Evolutionary conservation across 2,329 filamentous ascomycete genomes (phyloP).

Genomic region (Phialocephala sp.): DNA sequence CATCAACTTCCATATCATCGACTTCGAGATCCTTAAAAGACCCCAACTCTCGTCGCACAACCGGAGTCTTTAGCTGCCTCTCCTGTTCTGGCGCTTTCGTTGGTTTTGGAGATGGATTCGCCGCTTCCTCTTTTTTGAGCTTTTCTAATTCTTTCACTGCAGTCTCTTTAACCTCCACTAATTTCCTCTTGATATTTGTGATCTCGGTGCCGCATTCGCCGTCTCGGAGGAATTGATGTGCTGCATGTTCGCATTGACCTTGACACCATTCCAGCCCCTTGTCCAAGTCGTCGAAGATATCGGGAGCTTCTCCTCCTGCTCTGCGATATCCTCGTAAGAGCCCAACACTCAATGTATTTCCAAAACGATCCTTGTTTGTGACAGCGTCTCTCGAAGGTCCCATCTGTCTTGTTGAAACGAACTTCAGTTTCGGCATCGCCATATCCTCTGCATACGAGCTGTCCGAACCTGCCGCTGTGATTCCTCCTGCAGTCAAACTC

Average conservation of each 20-base stretch:
- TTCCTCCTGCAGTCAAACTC: neutral
- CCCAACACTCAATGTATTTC: conserved; percentile 30
- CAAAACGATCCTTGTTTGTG: conserved; percentile 23
- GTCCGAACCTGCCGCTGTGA: conserved; percentile 23
- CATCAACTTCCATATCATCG: conserved; percentile 39
- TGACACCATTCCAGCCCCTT: conserved; percentile 81
- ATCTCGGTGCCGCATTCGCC: conserved; percentile 85
- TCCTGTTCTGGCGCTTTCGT: neutral
- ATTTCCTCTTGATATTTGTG: conserved; percentile 57
- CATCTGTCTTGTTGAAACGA: conserved; percentile 48
- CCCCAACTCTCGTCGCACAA: conserved; percentile 21
- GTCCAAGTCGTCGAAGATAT: conserved; percentile 76
- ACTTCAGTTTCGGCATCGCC: conserved; percentile 44
- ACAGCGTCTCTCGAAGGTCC: conserved; percentile 40
- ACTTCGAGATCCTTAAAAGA: conserved; percentile 33
- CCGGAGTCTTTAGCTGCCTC: conserved; percentile 23
- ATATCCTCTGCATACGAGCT: conserved; percentile 37
- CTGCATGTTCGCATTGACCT: conserved; percentile 81
- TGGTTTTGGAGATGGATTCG: conserved; percentile 15
- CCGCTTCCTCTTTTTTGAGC: conserved; percentile 31
- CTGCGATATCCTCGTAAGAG: conserved; percentile 37
- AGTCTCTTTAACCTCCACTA: conserved; percentile 59
- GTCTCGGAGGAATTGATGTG: conserved; percentile 87
- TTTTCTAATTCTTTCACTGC: conserved; percentile 38
- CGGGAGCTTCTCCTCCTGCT: conserved; percentile 38